Evolutionary conservation across 345 rosid genomes (phyloP).

Genomic region (Citrus maxima): DNA sequence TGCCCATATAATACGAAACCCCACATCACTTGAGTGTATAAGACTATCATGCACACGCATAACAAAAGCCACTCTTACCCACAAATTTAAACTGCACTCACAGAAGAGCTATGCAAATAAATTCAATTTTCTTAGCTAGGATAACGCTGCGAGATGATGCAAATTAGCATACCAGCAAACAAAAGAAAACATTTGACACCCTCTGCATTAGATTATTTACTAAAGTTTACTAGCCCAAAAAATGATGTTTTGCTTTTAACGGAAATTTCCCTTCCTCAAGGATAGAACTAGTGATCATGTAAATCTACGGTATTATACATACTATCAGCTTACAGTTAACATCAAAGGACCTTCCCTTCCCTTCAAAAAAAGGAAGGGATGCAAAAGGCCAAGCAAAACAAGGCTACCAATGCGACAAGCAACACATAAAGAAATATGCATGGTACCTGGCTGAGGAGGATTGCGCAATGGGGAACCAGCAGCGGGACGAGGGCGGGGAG

Average conservation of each 20-base stretch:
- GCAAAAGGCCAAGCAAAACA: not conserved
- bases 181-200: not conserved
- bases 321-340: too few relatives aligned
- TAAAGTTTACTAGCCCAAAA: not conserved
- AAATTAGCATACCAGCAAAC: not conserved
- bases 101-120: too few relatives aligned
- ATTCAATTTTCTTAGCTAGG: not conserved
- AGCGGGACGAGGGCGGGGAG: not conserved
- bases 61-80: too few relatives aligned
- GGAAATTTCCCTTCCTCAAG: not conserved
- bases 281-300: too few relatives aligned
- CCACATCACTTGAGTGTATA: too few relatives aligned
- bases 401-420: not conserved
- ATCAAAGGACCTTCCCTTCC: too few relatives aligned
- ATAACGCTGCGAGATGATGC: not conserved
- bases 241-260: not conserved
- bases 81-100: too few relatives aligned
- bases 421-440: not conserved
- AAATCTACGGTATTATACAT: too few relatives aligned
- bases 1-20: too few relatives aligned
- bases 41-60: too few relatives aligned
- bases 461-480: not conserved
- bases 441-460: conserved; percentile 17
- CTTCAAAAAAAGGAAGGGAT: not conserved
- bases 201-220: not conserved